Percentiles rank a stretch among this genome's conserved stretches.
These are phyloP conservation scores for Biscogniauxia sp. DNA, from an alignment of 2,329 filamentous ascomycete species.

Conservation along the genomic window DNA sequence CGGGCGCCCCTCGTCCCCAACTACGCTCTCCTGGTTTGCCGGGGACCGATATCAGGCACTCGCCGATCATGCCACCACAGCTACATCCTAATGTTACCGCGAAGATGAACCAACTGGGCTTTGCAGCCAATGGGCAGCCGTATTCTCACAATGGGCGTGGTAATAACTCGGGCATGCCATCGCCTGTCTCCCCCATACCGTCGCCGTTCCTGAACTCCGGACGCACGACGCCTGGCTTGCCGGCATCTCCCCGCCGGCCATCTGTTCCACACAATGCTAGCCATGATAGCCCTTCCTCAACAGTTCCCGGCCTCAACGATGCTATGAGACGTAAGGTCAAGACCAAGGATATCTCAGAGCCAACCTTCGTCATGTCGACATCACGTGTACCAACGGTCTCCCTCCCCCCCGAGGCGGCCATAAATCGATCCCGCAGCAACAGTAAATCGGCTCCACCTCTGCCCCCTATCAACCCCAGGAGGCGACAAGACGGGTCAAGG, in stretches of 20 bases:
- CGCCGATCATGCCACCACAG: slow-evolving; percentile 47
- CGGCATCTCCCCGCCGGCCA: slow-evolving; percentile 35
- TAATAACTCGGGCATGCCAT: slow-evolving; percentile 41
- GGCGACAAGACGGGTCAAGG: slow-evolving; percentile 39
- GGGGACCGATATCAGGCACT: slow-evolving; percentile 47
- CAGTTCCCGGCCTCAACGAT: slow-evolving; percentile 36
- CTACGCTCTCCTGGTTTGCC: slow-evolving; percentile 47
- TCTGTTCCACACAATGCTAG: slow-evolving; percentile 31
- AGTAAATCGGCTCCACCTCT: slow-evolving; percentile 48
- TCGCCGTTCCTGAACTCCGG: slow-evolving; percentile 35
- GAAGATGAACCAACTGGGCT: slow-evolving; percentile 22
- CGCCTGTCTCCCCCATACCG: slow-evolving; percentile 44
- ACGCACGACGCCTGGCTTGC: slow-evolving; percentile 33
- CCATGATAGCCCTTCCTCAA: slow-evolving; percentile 21
- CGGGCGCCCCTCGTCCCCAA: slow-evolving; percentile 29
- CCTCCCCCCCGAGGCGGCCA: slow-evolving; percentile 34
- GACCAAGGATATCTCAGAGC: slow-evolving; percentile 50
- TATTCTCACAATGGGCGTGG: slow-evolving; percentile 33
- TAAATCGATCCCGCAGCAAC: slow-evolving; percentile 35
- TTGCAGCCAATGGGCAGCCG: slow-evolving; percentile 33
- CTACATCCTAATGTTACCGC: slow-evolving; percentile 32
- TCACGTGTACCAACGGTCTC: slow-evolving; percentile 44
- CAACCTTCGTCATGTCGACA: slow-evolving; percentile 46
- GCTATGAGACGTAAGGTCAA: slow-evolving; percentile 42
- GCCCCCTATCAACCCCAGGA: slow-evolving; percentile 58